Base-by-base conservation (phyloP, 352 stramenopile species). In the Blastocystis sp. region DNA sequence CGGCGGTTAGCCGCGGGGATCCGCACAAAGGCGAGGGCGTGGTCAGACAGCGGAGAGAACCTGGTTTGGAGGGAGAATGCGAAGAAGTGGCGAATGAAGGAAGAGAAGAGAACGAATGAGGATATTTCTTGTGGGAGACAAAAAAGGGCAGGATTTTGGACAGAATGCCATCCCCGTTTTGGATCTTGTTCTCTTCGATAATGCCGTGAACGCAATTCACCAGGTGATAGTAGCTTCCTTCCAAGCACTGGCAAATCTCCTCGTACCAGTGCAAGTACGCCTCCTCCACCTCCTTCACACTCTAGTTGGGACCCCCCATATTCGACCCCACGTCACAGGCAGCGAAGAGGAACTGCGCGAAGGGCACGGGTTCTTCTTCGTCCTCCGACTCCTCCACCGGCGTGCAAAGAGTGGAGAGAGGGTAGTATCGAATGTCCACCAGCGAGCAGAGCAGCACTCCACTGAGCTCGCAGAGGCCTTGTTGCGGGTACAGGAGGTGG, bases 371-470 rank as follows among this genome's bases (percentile, higher is more conserved):
- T 28, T 84, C 74, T 14, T 84, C 28, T 9, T 67, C 56, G 59
- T 34, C 4, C 11, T 38, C 41, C 34, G 34, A 40, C 17, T 28
- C 41, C 9, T 34, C 5, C 5, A 14, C 5, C 5, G 48, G 48
- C 48, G 48, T 56, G 48, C 5, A 17, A 14, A 14, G 14, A 14
- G 5, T 7, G 14, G 14, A 14, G 5, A 14, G 14, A 9, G 45
- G 66, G 41, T 59, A 48, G 56, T 67, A 84, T 5, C 74, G 74
- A 41, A 84, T 48, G 17, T 84, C 74, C 17, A 84, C 56, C 3
- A 84, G 74, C 14, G 74, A 84, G 43, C 74, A 84, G 28, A 64
- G 56, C 14, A 84, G 21, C 0, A 84, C 38, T 14, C 74, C 74
- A 17, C 14, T 67, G 7, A 84, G 38, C 43, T 84, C 74, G 34